Evolutionary conservation across 2,329 filamentous ascomycete species (phyloP), one percentile per base, ranked within the genome.

Genomic region (Cyclaneusma minus): DNA sequence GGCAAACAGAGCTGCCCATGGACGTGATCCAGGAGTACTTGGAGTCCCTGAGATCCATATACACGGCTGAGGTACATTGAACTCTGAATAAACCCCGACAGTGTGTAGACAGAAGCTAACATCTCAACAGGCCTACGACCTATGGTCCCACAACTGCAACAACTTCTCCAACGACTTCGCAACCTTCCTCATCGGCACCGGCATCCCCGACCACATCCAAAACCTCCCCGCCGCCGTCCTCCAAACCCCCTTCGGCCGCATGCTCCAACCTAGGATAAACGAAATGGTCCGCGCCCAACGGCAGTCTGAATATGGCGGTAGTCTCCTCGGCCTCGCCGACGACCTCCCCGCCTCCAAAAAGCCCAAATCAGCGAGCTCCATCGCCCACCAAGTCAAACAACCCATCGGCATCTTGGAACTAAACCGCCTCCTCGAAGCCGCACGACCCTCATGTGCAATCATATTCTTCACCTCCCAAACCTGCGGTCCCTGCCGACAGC

Each of bases 101-200:
- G 3, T 12, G 12, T 13, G 5, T 6, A 23, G 6, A 24, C 21
- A 9, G 13, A 6, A n/a, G 5, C 8, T 16, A 13, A n/a, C 11
- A 16, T 22, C 27, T 14, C n/a, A 6, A 11, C 36, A 83, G 68
- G 79, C 81, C 1, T 95, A 95, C 44, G 83, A 94, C 45, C 57
- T 94, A 4, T 93, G 68, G 49, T 81, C 56, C 41, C 84, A 94
- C 52, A 98, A 98, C 48, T 95, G 87, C 58, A 98, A 95, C 56
- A 94, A 94, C 51, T 98, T 95, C 51, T 82, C 80, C 3, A 87
- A 95, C 44, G 84, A 93, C 34, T 75, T 95, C 38, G 62, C 82
- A 35, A 89, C 81, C 50, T 95, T 95, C 36, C 60, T 95, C 0
- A 59, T 94, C 1, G 87, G 89, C 13, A 79, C 74, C 39, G 80